phyloP scores from a whole-genome alignment of 208 protist species.

The Leishmania martiniquensis region DNA sequence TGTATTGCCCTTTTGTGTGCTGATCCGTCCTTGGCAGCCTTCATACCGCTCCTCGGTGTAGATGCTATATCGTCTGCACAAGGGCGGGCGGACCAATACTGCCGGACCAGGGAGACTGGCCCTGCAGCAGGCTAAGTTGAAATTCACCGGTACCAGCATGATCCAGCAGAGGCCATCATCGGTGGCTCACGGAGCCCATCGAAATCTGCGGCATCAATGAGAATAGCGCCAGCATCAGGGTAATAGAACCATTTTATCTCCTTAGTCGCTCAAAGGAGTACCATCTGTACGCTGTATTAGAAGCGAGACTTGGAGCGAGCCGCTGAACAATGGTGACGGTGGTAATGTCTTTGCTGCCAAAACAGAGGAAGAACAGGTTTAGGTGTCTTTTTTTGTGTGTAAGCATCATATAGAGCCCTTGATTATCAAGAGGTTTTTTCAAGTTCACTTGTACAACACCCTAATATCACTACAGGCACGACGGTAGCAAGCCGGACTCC shows the following conservation, averaged over 20 bases:
- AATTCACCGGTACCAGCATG: conserved; percentile 38
- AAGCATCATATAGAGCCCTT: conserved; percentile 13
- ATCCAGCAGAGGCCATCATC: conserved; percentile 39
- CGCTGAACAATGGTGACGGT: conserved; percentile 18
- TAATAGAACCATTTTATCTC: no score
- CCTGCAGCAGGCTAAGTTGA: conserved; percentile 18
- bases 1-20: conserved; percentile 56
- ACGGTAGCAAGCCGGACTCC: conserved; percentile 18
- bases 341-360: conserved; percentile 13
- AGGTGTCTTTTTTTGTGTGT: conserved; percentile 36
- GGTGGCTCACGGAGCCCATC: conserved; percentile 22
- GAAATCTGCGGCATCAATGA: conserved; percentile 35
- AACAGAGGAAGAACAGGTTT: conserved; percentile 19
- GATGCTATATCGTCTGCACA: conserved; percentile 56
- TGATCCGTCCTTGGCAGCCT: conserved; percentile 62
- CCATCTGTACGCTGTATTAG: no score
- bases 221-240: conserved; percentile 31
- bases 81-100: conserved; percentile 36
- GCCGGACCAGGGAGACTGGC: conserved; percentile 34
- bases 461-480: conserved; percentile 1
- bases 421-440: conserved; percentile 25
- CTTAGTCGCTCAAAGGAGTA: no score
- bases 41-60: conserved; percentile 49
- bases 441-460: background rate
- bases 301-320: no score